Evolutionary conservation across 805 yeast genomes (phyloP).

Genomic region (Torulaspora quercuum): DNA sequence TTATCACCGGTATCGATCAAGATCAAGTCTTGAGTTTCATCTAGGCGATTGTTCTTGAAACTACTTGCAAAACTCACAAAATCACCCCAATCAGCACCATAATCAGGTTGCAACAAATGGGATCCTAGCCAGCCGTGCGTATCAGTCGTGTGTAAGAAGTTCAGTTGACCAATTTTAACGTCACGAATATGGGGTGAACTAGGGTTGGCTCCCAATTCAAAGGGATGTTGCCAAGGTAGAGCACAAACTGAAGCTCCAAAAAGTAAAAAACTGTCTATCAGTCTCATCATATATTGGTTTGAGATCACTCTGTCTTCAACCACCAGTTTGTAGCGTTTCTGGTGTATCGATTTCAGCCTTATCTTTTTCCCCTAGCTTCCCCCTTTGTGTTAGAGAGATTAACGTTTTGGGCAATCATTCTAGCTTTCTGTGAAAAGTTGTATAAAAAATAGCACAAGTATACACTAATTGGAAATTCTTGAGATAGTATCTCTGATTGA

Average conservation of each 20-base stretch:
- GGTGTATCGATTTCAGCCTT: no score
- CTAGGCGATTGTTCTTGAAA: slow-evolving; percentile 38
- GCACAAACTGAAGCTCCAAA: slow-evolving; percentile 3
- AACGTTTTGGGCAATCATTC: no score
- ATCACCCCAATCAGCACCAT: slow-evolving; percentile 91
- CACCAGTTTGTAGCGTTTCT: no score
- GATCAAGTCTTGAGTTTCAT: slow-evolving; percentile 55
- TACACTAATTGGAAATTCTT: no score
- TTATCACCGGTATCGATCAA: slow-evolving; percentile 88
- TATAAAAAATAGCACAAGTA: no score
- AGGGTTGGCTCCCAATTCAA: slow-evolving; percentile 5
- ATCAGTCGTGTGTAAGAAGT: slow-evolving; percentile 92
- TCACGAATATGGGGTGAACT: slow-evolving; percentile 37
- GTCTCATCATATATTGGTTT: slow-evolving; percentile 2
- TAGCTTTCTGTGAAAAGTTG: no score
- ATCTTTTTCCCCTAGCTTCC: no score
- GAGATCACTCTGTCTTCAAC: no score
- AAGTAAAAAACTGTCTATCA: not conserved
- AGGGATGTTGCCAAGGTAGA: slow-evolving; percentile 12
- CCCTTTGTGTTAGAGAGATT: no score
- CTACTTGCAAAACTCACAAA: slow-evolving; percentile 63
- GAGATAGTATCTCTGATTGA: no score
- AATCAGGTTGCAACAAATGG: slow-evolving; percentile 72
- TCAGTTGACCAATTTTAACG: slow-evolving; percentile 66
- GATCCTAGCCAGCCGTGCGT: slow-evolving; percentile 98